phyloP scores from a whole-genome alignment of 495 filamentous ascomycete genomes.

The Trypethelium eluteriae region DNA sequence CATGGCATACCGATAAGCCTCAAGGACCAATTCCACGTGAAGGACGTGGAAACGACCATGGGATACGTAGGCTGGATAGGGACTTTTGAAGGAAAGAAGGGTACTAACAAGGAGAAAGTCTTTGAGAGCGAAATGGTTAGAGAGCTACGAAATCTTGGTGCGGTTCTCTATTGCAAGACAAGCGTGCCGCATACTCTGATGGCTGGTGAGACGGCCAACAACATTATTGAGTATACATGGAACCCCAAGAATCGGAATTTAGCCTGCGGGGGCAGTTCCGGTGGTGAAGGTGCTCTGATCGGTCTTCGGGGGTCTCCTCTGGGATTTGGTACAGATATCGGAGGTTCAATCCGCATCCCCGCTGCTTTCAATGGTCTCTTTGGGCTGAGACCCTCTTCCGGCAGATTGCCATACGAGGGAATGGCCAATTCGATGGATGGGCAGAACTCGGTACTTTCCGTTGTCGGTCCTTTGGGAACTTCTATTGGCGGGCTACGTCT shows the following conservation, averaged over 20 bases:
- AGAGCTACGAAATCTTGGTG: slow-evolving; percentile 50
- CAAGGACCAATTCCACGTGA: slow-evolving; percentile 66
- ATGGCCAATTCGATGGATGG: slow-evolving; percentile 54
- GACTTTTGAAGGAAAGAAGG: slow-evolving; percentile 35
- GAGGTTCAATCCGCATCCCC: slow-evolving; percentile 46
- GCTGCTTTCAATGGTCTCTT: slow-evolving; percentile 43
- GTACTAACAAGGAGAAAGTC: slow-evolving; percentile 28
- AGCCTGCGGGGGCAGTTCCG: slow-evolving; percentile 30
- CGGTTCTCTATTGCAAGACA: slow-evolving; percentile 60
- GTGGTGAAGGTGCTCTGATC: slow-evolving; percentile 38
- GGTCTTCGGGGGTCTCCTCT: slow-evolving; percentile 31
- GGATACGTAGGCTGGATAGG: slow-evolving; percentile 43
- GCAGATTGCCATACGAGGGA: slow-evolving; percentile 44
- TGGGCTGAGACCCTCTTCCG: slow-evolving; percentile 38
- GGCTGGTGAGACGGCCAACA: slow-evolving; percentile 51
- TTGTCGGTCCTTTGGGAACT: slow-evolving; percentile 51
- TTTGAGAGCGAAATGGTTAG: slow-evolving; percentile 36
- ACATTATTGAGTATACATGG: slow-evolving; percentile 37
- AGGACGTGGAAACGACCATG: slow-evolving; percentile 58
- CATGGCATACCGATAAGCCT: slow-evolving; percentile 61
- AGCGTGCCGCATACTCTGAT: slow-evolving; percentile 55
- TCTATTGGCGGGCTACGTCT: slow-evolving; percentile 45
- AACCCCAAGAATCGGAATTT: slow-evolving; percentile 37
- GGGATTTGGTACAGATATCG: slow-evolving; percentile 39
- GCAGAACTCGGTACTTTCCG: slow-evolving; percentile 49